Percentiles rank a stretch among this genome's conserved stretches.
phyloP scores from a whole-genome alignment of 257 asterid species.

The Scutellaria barbata region DNA sequence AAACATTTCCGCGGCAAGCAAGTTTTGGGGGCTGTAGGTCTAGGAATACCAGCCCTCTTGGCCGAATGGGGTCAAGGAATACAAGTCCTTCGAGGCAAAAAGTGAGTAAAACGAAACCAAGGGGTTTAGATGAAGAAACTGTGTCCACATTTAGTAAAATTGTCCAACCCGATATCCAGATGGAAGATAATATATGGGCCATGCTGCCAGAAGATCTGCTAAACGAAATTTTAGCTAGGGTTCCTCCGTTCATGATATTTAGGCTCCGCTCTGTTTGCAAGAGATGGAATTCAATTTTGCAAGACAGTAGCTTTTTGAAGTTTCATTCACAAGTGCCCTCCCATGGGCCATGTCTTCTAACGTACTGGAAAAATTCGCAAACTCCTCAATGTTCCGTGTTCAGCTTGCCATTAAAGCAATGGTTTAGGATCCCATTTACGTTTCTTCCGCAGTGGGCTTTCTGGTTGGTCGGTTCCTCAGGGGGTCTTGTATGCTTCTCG shows the following conservation, averaged over 20 bases:
- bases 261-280: constrained; percentile 88
- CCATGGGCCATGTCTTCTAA: constrained; percentile 96
- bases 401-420: constrained; percentile 93
- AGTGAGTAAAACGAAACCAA: constrained; percentile 81
- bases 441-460: constrained; percentile 94
- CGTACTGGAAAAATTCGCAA: constrained; percentile 86
- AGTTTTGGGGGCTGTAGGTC: constrained; percentile 68
- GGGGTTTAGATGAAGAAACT: constrained; percentile 97
- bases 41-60: constrained; percentile 84
- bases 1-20: constrained; percentile 58
- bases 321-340: constrained; percentile 95
- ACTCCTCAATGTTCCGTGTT: constrained; percentile 93
- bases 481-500: constrained; percentile 92
- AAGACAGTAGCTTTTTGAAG: constrained; percentile 83
- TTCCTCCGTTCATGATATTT: constrained; percentile 94
- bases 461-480: constrained; percentile 99
- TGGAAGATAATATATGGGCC: constrained; percentile 98
- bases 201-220: constrained; percentile 93
- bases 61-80: constrained; percentile 85
- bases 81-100: constrained; percentile 92
- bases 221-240: constrained; percentile 89
- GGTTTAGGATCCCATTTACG: constrained; percentile 90
- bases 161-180: constrained; percentile 80
- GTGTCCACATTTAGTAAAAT: constrained; percentile 64
- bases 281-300: constrained; percentile 94